Evolutionary conservation across 805 yeast genomes (phyloP), one percentile per base, ranked within the genome.

Genomic region (Clavispora carvajalis): DNA sequence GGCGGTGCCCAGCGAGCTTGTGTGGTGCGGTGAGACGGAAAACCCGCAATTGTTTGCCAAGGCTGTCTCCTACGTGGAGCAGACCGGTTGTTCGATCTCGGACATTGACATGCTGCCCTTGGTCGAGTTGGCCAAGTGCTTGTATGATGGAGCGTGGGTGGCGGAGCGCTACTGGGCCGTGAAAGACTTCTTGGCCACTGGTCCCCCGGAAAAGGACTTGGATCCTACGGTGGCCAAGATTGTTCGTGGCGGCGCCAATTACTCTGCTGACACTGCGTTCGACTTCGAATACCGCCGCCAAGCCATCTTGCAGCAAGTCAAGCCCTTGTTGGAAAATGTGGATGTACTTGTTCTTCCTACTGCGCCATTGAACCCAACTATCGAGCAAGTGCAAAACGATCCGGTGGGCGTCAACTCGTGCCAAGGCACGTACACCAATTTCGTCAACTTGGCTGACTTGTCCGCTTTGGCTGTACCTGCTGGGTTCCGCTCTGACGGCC

Each of bases 81-180:
- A 65, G 31, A 52, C 74, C 12, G 85, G 83, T 33, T 75, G 74
- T 39, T 67, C 69, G 30, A 63, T 86, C 22, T 73, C 77, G 17
- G 67, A 79, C 9, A 60, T 81, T 33, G 90, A 88, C 62, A 90
- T 91, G 59, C 62, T 81, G 13, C 85, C 89, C 4, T 69, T 91
- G 30, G 69, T 86, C 45, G 85, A 84, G 26, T 71, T 91, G 42
- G 99, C 98, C 13, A 78, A 78, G 52, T 85, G 93, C 57, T 73
- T 91, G 26, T 91, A 91, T 59, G 97, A 91, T 57, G 99, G 99
- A 43, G 85, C 98, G n/a, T 91, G 99, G 99, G 98, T 91, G 9
- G 87, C 95, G 18, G 99, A 91, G 67, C 77, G 99, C 52, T 89
- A 80, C 65, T 80, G 87, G 47, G 96, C 96, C 19, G 77, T 80